Conservation (phyloP, 768 basidiomycete genomes). For the Tephrocybe sp. region DNA sequence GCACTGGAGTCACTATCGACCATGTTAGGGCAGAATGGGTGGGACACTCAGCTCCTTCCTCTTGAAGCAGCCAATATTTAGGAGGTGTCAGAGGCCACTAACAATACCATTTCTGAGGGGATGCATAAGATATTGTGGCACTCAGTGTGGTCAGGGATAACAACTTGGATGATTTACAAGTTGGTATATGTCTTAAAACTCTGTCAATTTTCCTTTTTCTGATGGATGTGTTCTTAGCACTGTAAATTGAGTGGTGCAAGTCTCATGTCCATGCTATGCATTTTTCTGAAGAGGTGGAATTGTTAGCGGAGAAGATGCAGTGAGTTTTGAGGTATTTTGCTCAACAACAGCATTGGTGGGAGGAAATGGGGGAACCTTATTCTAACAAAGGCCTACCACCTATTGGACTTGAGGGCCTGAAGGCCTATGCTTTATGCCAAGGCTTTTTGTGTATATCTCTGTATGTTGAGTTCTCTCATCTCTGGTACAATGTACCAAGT, state of each 20-base stretch:
- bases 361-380: not conserved
- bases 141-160: not conserved
- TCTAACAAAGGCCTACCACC: not conserved
- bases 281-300: conserved; percentile 23
- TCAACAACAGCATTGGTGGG: conserved; percentile 20
- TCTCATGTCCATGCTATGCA: conserved; percentile 15
- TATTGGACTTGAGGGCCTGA: not conserved
- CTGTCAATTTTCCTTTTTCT: too few relatives aligned
- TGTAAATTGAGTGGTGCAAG: conserved; percentile 25
- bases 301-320: conserved; percentile 25
- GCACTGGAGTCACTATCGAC: too few relatives aligned
- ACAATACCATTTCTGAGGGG: conserved; percentile 2
- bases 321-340: conserved; percentile 13
- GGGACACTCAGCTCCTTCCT: not conserved
- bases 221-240: conserved; percentile 11
- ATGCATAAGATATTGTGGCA: conserved; percentile 7
- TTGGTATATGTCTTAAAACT: not conserved
- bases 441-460: too few relatives aligned
- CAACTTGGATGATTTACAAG: not conserved
- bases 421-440: not conserved
- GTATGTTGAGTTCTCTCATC: too few relatives aligned
- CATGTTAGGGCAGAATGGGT: not conserved
- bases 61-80: conserved; percentile 11
- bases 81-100: conserved; percentile 9
- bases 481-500: too few relatives aligned